Percentiles rank a stretch among this genome's conserved stretches.
phyloP scores from a whole-genome alignment of 75 land plant species.

The Larix kaempferi region DNA sequence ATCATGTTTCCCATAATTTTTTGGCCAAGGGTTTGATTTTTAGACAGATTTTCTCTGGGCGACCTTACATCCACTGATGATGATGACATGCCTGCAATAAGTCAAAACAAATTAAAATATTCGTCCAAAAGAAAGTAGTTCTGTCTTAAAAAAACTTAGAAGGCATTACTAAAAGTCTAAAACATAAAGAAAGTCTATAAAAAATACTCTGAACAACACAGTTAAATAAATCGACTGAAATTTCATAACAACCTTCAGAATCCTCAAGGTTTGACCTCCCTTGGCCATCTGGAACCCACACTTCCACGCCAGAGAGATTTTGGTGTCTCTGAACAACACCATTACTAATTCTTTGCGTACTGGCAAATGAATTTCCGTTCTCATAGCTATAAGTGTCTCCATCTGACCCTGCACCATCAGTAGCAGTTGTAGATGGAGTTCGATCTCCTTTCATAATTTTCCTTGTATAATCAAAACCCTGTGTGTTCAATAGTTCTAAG shows the following conservation, averaged over 20 bases:
- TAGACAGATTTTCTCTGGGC: conserved; percentile 25
- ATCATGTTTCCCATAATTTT: conserved; percentile 87
- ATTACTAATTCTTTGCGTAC: conserved; percentile 17
- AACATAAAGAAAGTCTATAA: background rate
- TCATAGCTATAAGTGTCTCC: conserved; percentile 20
- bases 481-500: conserved; percentile 75
- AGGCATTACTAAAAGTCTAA: background rate
- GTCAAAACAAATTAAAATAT: background rate
- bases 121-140: background rate
- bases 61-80: conserved; percentile 26
- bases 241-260: conserved; percentile 51
- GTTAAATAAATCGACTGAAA: background rate
- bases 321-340: conserved; percentile 23
- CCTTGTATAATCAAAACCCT: conserved; percentile 56
- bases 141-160: background rate
- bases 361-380: conserved; percentile 22
- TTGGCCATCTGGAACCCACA: conserved; percentile 26
- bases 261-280: conserved; percentile 28
- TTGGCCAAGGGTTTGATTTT: conserved; percentile 76
- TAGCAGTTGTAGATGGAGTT: conserved; percentile 5
- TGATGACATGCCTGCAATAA: conserved; percentile 36
- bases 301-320: conserved; percentile 19
- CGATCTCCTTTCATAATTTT: conserved; percentile 15
- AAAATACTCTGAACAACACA: background rate
- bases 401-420: conserved; percentile 1